Evolutionary conservation across 2,329 filamentous ascomycete genomes (phyloP).

Genomic region (Arthroderma sp.): DNA sequence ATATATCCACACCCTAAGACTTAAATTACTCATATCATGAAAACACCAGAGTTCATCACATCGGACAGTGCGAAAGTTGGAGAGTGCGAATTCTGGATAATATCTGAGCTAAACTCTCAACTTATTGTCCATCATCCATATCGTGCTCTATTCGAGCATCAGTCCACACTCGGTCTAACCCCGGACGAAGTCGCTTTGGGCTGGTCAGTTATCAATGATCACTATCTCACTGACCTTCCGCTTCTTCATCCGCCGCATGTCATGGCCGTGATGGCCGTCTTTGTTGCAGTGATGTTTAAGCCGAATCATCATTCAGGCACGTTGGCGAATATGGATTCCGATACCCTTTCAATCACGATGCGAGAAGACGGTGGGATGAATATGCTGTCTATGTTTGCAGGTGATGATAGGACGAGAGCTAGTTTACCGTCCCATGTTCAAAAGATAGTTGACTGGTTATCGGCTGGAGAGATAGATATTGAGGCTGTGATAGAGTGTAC

Average conservation of each 20-base stretch:
- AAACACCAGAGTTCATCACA: conserved; percentile 47
- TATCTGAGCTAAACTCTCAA: conserved; percentile 80
- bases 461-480: conserved; percentile 64
- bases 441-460: conserved; percentile 66
- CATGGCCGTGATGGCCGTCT: conserved; percentile 73
- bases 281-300: conserved; percentile 63
- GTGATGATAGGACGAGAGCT: conserved; percentile 17
- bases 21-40: neutral
- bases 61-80: conserved; percentile 73
- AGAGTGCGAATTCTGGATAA: conserved; percentile 86
- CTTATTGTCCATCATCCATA: conserved; percentile 87
- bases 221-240: conserved; percentile 83
- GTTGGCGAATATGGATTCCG: no score
- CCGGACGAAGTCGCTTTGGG: conserved; percentile 67
- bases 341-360: conserved; percentile 7
- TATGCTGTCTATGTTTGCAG: conserved; percentile 20
- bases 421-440: conserved; percentile 35
- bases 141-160: conserved; percentile 60
- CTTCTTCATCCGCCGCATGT: conserved; percentile 75
- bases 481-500: conserved; percentile 76
- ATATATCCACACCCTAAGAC: neutral
- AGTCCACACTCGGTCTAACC: conserved; percentile 55
- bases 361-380: conserved; percentile 24
- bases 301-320: conserved; percentile 1
- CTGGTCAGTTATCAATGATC: conserved; percentile 78